Evolutionary conservation across 2,329 filamentous ascomycete genomes (phyloP).

Genomic region (Venturia nashicola): DNA sequence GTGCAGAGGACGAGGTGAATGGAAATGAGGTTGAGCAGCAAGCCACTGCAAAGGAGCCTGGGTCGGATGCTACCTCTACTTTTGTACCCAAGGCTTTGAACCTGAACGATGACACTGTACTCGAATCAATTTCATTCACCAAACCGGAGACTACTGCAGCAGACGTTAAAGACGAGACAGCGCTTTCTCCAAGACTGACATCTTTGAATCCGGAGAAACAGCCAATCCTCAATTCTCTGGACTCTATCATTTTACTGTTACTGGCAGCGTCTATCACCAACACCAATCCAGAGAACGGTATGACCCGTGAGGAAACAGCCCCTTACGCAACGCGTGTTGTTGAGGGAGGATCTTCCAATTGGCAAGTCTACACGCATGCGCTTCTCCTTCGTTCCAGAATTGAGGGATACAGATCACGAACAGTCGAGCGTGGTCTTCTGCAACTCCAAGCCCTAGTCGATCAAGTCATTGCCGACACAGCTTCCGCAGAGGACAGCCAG

Average conservation of each 20-base stretch:
- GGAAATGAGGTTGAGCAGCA: conserved; percentile 8
- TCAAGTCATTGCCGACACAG: conserved; percentile 82
- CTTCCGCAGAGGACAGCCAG: conserved; percentile 18
- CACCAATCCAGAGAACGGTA: conserved; percentile 67
- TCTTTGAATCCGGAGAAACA: conserved; percentile 66
- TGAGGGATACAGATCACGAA: conserved; percentile 76
- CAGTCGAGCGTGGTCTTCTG: conserved; percentile 76
- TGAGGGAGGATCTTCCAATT: conserved; percentile 81
- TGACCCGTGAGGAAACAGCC: conserved; percentile 87
- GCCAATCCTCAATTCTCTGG: conserved; percentile 67
- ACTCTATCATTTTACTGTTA: conserved; percentile 75
- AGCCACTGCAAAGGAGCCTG: background rate
- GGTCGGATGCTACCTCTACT: conserved; percentile 11
- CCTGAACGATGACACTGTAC: conserved; percentile 83
- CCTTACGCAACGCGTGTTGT: conserved; percentile 85
- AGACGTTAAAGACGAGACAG: conserved; percentile 19
- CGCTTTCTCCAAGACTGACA: conserved; percentile 49
- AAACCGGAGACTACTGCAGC: conserved; percentile 26
- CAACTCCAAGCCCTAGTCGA: conserved; percentile 94
- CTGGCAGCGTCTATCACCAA: conserved; percentile 82
- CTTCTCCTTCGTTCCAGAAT: conserved; percentile 81
- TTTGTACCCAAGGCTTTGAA: conserved; percentile 53
- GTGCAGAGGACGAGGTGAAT: conserved; percentile 28
- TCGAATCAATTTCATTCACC: conserved; percentile 76
- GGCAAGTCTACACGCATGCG: conserved; percentile 95